Percentiles rank a stretch among this genome's conserved stretches.
Conservation (phyloP, 2,329 filamentous ascomycete species). For the Thelonectria discophora region DNA sequence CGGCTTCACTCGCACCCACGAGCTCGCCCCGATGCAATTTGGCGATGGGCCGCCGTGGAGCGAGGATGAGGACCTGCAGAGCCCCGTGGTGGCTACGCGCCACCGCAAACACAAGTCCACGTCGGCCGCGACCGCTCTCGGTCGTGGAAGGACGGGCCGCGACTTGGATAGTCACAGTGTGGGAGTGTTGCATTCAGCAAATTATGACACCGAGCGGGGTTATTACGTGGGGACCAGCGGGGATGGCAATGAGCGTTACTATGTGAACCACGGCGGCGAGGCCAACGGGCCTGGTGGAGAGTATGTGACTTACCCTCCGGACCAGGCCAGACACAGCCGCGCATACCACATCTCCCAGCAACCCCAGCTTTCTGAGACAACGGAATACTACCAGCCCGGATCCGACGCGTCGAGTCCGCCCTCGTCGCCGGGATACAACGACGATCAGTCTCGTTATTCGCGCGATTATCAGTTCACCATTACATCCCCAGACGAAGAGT, state of each 20-base stretch:
- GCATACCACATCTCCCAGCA: slow-evolving; percentile 55
- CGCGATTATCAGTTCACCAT: slow-evolving; percentile 95
- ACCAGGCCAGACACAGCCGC: slow-evolving; percentile 67
- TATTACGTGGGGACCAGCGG: slow-evolving; percentile 72
- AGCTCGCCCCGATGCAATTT: slow-evolving; percentile 84
- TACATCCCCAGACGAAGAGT: slow-evolving; percentile 94
- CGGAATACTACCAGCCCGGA: slow-evolving; percentile 60
- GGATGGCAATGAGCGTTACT: slow-evolving; percentile 79
- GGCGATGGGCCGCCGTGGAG: slow-evolving; percentile 92
- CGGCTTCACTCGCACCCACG: slow-evolving; percentile 69
- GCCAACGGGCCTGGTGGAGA: slow-evolving; percentile 81
- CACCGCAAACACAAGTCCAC: slow-evolving; percentile 87
- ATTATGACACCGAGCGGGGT: slow-evolving; percentile 69
- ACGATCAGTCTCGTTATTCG: slow-evolving; percentile 82
- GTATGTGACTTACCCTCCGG: slow-evolving; percentile 79
- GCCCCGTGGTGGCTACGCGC: slow-evolving; percentile 84
- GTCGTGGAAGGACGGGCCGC: slow-evolving; percentile 57
- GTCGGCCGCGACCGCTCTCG: slow-evolving; percentile 56
- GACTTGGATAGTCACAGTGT: slow-evolving; percentile 52
- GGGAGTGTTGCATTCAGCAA: slow-evolving; percentile 57
- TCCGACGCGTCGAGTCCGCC: slow-evolving; percentile 67
- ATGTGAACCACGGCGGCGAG: slow-evolving; percentile 74
- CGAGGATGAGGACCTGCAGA: slow-evolving; percentile 94
- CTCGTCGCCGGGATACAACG: slow-evolving; percentile 66
- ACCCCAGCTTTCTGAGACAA: slow-evolving; percentile 58